Conservation (phyloP, 495 filamentous ascomycete genomes). For the Penicillium malachiteum region DNA sequence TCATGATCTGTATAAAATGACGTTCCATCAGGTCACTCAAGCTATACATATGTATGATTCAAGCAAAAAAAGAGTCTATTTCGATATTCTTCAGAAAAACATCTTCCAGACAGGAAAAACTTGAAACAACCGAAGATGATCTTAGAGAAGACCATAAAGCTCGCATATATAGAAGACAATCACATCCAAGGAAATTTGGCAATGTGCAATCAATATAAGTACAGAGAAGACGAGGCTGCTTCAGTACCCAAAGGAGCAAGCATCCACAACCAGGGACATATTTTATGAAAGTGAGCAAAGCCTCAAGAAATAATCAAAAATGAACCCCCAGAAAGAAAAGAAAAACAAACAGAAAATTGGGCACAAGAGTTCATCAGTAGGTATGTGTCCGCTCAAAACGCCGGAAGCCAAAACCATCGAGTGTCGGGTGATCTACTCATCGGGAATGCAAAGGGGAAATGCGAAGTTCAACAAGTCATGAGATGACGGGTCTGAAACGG, state of each 20-base stretch:
- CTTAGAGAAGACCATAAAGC: neutral
- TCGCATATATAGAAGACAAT: conserved; percentile 2
- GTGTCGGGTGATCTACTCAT: conserved; percentile 26
- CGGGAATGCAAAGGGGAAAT: conserved; percentile 28
- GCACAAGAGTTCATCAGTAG: conserved; percentile 28
- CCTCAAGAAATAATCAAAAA: neutral
- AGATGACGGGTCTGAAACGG: conserved; percentile 13
- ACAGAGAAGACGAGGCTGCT: conserved; percentile 29
- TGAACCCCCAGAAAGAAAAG: conserved; percentile 8
- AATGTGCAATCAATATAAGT: conserved; percentile 33
- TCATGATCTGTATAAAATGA: too few relatives aligned
- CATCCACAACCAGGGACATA: conserved; percentile 18
- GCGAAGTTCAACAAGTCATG: conserved; percentile 23
- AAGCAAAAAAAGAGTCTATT: too few relatives aligned
- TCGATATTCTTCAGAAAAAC: neutral
- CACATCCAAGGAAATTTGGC: conserved; percentile 12
- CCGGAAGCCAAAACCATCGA: conserved; percentile 27
- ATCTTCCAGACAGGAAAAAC: neutral
- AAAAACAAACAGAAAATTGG: conserved; percentile 21
- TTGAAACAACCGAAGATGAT: neutral
- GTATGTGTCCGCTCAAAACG: conserved; percentile 33
- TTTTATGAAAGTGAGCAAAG: conserved; percentile 11
- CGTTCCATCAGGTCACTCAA: too few relatives aligned
- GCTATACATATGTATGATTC: too few relatives aligned
- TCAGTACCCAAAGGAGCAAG: conserved; percentile 12